Conservation (phyloP, 2,329 filamentous ascomycete genomes). For the Teratosphaeriaceae sp. region DNA sequence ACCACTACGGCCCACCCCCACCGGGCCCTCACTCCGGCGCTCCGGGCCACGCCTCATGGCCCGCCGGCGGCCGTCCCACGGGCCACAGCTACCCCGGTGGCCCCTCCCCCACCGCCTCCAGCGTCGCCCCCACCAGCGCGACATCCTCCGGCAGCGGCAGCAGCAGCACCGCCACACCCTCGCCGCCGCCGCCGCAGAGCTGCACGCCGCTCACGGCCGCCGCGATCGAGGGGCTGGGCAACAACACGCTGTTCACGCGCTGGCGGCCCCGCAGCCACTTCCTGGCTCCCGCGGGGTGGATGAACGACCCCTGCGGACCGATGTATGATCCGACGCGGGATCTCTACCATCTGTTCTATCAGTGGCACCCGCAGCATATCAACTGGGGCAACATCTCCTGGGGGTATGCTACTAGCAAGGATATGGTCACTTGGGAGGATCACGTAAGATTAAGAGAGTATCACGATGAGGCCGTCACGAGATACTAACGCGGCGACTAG, state of each 20-base stretch:
- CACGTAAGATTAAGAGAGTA: too few species aligned
- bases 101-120: conserved; percentile 1
- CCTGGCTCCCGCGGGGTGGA: conserved; percentile 41
- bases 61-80: not conserved
- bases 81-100: not conserved
- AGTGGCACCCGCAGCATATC: conserved; percentile 44
- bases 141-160: not conserved
- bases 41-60: not conserved
- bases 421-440: conserved; percentile 36
- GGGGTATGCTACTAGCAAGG: conserved; percentile 48
- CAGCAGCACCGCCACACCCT: too few species aligned
- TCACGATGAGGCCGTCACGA: too few species aligned
- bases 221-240: conserved; percentile 31
- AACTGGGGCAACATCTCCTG: conserved; percentile 44
- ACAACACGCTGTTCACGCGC: conserved; percentile 44
- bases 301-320: conserved; percentile 43
- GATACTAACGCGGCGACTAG: too few species aligned
- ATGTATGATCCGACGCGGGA: conserved; percentile 44
- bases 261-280: conserved; percentile 44
- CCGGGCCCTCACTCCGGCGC: not conserved
- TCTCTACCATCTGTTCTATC: conserved; percentile 48
- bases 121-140: too few species aligned
- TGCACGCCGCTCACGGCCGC: conserved; percentile 25
- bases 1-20: conserved; percentile 3
- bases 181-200: too few species aligned